Conservation (phyloP, 345 rosid species). For the Mallotus nudiflorus region DNA sequence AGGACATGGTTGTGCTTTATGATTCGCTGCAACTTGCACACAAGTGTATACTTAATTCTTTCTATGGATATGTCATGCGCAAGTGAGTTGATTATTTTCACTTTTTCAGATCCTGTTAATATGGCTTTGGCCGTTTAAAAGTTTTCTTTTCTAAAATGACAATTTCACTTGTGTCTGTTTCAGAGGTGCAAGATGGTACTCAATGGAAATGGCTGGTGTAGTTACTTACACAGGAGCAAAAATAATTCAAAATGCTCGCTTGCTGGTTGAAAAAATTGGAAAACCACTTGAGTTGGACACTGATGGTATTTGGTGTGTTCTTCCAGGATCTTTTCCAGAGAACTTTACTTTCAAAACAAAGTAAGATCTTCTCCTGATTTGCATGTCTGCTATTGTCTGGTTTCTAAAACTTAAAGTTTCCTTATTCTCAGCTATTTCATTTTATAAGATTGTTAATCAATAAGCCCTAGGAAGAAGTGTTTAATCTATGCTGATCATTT, state of each 20-base stretch:
- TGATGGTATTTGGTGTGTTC: conserved; percentile 97
- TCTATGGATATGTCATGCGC: conserved; percentile 99
- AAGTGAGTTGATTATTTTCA: too few species aligned
- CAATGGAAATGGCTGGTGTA: conserved; percentile 99
- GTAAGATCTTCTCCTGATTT: conserved; percentile 47
- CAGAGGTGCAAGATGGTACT: conserved; percentile 99
- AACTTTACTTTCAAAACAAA: conserved; percentile 84
- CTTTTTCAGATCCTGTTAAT: conserved; percentile 4
- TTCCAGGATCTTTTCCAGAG: conserved; percentile 96
- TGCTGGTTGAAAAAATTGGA: conserved; percentile 92
- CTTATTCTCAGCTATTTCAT: not conserved
- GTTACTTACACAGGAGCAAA: conserved; percentile 99
- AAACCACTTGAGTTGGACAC: conserved; percentile 98
- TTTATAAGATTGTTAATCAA: not conserved
- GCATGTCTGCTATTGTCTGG: not conserved
- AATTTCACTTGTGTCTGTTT: conserved; percentile 23
- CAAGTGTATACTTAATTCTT: conserved; percentile 94
- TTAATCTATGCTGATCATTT: conserved; percentile 14
- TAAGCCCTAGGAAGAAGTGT: not conserved
- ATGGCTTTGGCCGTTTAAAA: conserved; percentile 15
- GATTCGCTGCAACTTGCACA: conserved; percentile 98
- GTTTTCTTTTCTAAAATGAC: conserved; percentile 24
- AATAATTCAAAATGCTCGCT: conserved; percentile 94
- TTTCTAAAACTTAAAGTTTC: not conserved
- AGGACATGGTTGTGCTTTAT: conserved; percentile 98